A percentile compares a stretch with the other conserved stretches of the same genome.
Conservation (phyloP, 495 filamentous ascomycete genomes). For the Terfezia claveryi region DNA sequence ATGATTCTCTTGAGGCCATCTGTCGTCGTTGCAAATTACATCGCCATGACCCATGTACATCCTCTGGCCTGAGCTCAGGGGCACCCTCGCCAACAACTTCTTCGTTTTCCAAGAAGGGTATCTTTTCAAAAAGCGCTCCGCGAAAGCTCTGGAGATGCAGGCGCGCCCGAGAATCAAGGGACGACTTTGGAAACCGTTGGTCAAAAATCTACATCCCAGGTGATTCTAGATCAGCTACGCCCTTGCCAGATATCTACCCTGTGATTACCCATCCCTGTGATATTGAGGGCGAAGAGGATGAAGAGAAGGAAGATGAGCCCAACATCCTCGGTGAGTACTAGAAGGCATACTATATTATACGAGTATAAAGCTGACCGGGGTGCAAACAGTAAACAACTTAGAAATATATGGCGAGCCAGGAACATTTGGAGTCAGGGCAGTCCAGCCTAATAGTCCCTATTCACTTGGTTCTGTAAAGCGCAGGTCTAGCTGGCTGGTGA, state of each 20-base stretch:
- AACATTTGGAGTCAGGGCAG: too few relatives aligned
- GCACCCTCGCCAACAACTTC: not conserved
- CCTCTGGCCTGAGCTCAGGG: not conserved
- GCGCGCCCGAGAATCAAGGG: not conserved
- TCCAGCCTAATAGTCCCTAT: too few relatives aligned
- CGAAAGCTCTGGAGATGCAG: not conserved
- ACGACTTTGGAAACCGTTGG: not conserved
- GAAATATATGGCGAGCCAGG: too few relatives aligned
- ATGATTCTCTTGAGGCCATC: not conserved
- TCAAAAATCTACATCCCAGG: not conserved
- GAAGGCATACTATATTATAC: too few relatives aligned
- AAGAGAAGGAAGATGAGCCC: too few relatives aligned
- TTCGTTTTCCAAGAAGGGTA: not conserved
- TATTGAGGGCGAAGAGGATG: too few relatives aligned
- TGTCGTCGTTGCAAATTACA: not conserved
- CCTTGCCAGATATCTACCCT: not conserved
- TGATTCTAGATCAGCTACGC: not conserved
- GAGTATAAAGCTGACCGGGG: too few relatives aligned
- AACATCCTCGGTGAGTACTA: too few relatives aligned
- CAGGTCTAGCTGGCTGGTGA: too few relatives aligned
- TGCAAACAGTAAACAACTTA: too few relatives aligned
- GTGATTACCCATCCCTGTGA: not conserved
- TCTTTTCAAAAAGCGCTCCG: not conserved
- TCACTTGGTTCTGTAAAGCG: too few relatives aligned
- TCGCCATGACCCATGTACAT: not conserved